Evolutionary conservation across 129 eudicot species (phyloP), one percentile per base, ranked within the genome.

Genomic region (Lactuca sativa): DNA sequence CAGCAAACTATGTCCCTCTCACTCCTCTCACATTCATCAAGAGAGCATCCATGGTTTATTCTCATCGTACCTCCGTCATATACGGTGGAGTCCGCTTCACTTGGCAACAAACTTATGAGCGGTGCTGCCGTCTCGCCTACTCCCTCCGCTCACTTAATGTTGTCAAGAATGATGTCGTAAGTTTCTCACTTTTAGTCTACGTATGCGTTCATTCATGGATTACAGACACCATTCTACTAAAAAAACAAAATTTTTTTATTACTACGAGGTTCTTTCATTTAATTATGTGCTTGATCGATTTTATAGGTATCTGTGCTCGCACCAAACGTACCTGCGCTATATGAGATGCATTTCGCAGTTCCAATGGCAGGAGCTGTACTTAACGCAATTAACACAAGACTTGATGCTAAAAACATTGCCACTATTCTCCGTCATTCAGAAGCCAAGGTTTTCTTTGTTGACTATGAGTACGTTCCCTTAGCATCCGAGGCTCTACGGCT

Each of bases 321-420:
- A 8, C 96, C 96, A 5, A 89, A 89, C 32, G 54, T 75, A 34
- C 91, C 96, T 11, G 96, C 91, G 8, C 5, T 85, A 66, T 88
- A 85, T 36, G 96, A 88, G 80, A 77, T 84, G 86, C 95, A 87
- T 62, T 87, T 84, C 40, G 88, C 95, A 0, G 86, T 87, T 8
- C 95, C 90, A 2, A 88, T 88, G 90, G 90, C 95, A 0, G 95
- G 95, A n/a, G 95, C 86, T 0, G 89, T 89, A 30, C 87, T 89
- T 30, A 89, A 83, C 51, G 54, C 96, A 33, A 81, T 89, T 47
- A 89, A 89, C 78, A 81, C 88, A 2, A 79, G 92, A 77, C 88
- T 89, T 0, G 84, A 86, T 68, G 84, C 88, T 14, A 79, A 72
- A 4, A 86, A 67, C 68, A 59, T 89, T 21, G 85, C 86, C 62